Percentiles rank a stretch among this genome's conserved stretches.
phyloP scores from a whole-genome alignment of 768 basidiomycete species.

The Phaeolepiota aurea region DNA sequence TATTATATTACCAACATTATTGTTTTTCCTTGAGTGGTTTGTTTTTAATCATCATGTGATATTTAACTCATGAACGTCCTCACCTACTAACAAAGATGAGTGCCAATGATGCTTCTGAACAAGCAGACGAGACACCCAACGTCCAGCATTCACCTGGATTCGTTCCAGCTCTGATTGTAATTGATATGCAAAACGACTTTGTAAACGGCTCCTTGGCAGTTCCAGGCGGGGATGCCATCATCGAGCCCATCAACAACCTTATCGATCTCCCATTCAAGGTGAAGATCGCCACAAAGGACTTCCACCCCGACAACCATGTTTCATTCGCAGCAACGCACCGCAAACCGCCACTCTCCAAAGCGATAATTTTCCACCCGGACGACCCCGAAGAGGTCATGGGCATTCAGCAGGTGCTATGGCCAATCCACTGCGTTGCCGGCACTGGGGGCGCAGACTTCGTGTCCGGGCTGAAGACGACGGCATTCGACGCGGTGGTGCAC shows the following conservation, averaged over 20 bases:
- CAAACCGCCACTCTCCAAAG: conserved; percentile 29
- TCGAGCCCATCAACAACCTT: conserved; percentile 49
- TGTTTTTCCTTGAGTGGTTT: too few relatives aligned
- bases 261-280: conserved; percentile 45
- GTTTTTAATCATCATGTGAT: too few relatives aligned
- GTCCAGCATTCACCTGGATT: conserved; percentile 16
- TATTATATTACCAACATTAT: too few relatives aligned
- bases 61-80: too few relatives aligned
- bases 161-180: conserved; percentile 52
- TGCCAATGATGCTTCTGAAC: too few relatives aligned
- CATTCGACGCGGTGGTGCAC: conserved; percentile 32
- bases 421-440: conserved; percentile 66
- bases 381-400: conserved; percentile 20
- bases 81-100: too few relatives aligned
- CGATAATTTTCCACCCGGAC: conserved; percentile 31
- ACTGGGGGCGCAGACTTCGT: conserved; percentile 57
- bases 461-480: conserved; percentile 31
- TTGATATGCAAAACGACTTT: conserved; percentile 86
- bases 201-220: conserved; percentile 70
- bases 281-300: conserved; percentile 49
- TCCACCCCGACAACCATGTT: conserved; percentile 54
- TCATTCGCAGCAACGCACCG: conserved; percentile 53
- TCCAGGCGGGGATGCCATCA: conserved; percentile 45
- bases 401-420: conserved; percentile 63
- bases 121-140: too few relatives aligned